Conservation (phyloP, 2,329 filamentous ascomycete genomes). For the Cytospora leucostoma region DNA sequence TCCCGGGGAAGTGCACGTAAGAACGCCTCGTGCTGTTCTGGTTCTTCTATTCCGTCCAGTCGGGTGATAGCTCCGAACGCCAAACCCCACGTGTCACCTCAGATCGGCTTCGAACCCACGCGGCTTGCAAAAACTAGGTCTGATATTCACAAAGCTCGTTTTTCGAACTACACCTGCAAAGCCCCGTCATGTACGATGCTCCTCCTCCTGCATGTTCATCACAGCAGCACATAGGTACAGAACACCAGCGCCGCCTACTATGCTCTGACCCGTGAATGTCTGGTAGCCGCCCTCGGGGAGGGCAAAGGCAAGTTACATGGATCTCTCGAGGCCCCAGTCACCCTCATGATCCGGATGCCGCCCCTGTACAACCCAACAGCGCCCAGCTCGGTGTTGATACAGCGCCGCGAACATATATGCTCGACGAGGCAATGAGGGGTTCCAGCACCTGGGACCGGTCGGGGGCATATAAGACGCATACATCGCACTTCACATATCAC, state of each 20-base stretch:
- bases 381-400: background rate
- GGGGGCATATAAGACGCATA: conserved; percentile 9
- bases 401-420: background rate
- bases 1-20: conserved; percentile 15
- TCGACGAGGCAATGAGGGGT: conserved; percentile 8
- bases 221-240: background rate
- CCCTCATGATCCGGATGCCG: background rate
- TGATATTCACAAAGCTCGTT: background rate
- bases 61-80: background rate
- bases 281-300: background rate
- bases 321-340: conserved; percentile 9
- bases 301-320: conserved; percentile 16
- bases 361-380: background rate
- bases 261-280: conserved; percentile 4
- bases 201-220: background rate
- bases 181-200: background rate
- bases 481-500: conserved; percentile 12
- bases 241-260: conserved; percentile 9
- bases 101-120: background rate
- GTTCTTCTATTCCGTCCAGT: conserved; percentile 5
- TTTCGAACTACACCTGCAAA: background rate
- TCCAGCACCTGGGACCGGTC: conserved; percentile 13
- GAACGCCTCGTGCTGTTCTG: conserved; percentile 7
- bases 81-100: background rate
- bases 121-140: background rate